Conservation (phyloP, 257 asterid species). For the Fraxinus excelsior region DNA sequence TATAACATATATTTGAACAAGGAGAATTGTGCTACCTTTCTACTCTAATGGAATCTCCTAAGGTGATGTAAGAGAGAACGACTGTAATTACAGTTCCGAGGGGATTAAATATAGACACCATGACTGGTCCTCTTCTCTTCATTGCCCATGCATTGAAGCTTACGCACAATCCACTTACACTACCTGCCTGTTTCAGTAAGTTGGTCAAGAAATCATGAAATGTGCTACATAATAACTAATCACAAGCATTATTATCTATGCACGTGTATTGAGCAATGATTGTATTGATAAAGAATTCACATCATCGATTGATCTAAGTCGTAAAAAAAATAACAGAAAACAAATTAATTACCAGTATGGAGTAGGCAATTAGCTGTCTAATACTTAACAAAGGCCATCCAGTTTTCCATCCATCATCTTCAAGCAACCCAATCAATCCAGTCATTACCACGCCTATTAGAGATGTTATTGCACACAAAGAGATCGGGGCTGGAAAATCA, state of each 20-base stretch:
- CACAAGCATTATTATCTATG: background rate
- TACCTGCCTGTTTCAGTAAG: constrained; percentile 56
- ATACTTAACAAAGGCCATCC: constrained; percentile 57
- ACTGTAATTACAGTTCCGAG: constrained; percentile 75
- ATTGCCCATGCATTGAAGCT: constrained; percentile 91
- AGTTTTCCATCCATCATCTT: constrained; percentile 42
- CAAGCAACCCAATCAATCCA: constrained; percentile 41
- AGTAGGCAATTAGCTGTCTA: constrained; percentile 52
- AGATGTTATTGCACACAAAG: constrained; percentile 71
- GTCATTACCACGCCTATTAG: constrained; percentile 64
- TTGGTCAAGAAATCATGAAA: background rate
- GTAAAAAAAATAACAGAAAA: background rate
- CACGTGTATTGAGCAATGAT: background rate
- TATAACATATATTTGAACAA: background rate
- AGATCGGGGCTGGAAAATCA: constrained; percentile 76
- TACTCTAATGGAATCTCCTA: constrained; percentile 50
- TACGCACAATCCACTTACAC: constrained; percentile 66
- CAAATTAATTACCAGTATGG: constrained; percentile 54
- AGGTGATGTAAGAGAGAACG: constrained; percentile 51
- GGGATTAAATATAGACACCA: constrained; percentile 86
- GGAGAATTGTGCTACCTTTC: constrained; percentile 55
- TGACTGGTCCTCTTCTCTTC: constrained; percentile 90
- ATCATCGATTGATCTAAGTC: background rate
- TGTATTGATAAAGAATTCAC: background rate
- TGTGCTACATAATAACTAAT: background rate